phyloP scores from a whole-genome alignment of 371 early-diverging fungal genomes.

The Mortierella polycephala region DNA sequence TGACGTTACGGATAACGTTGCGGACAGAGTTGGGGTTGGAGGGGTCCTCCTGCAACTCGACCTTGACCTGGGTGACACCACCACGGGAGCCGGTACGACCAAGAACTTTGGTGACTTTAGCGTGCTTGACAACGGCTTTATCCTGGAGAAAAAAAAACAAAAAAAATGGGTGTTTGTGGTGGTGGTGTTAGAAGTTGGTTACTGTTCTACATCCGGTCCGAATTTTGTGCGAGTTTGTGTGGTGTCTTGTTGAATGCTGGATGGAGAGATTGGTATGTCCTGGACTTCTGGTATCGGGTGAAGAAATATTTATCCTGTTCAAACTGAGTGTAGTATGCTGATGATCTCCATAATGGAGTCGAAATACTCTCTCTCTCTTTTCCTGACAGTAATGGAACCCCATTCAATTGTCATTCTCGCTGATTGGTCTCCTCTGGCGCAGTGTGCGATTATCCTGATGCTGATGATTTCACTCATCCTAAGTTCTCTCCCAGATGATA shows the following conservation, averaged over 20 bases:
- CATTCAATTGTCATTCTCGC: no score
- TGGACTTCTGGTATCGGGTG: neutral
- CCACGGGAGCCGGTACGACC: constrained; percentile 99
- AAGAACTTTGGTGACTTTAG: constrained; percentile 94
- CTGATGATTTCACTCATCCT: no score
- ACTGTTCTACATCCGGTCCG: neutral
- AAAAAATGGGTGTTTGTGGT: neutral
- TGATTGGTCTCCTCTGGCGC: no score
- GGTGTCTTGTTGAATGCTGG: neutral
- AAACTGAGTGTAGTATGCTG: no score
- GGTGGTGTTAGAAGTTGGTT: neutral
- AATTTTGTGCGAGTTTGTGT: neutral
- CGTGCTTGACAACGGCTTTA: constrained; percentile 90
- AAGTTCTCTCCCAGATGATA: no score
- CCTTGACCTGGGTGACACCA: constrained; percentile 99
- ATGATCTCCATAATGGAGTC: no score
- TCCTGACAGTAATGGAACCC: no score
- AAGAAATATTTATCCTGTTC: neutral
- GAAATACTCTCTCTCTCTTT: no score
- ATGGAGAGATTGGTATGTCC: no score
- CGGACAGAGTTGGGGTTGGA: constrained; percentile 73
- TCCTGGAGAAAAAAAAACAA: constrained; percentile 57
- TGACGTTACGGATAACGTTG: constrained; percentile 99
- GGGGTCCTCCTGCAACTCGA: constrained; percentile 96
- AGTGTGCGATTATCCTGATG: no score